A percentile compares a stretch with the other conserved stretches of the same genome.
phyloP scores from a whole-genome alignment of 169 alveolate species.

The Theileria parva region DNA sequence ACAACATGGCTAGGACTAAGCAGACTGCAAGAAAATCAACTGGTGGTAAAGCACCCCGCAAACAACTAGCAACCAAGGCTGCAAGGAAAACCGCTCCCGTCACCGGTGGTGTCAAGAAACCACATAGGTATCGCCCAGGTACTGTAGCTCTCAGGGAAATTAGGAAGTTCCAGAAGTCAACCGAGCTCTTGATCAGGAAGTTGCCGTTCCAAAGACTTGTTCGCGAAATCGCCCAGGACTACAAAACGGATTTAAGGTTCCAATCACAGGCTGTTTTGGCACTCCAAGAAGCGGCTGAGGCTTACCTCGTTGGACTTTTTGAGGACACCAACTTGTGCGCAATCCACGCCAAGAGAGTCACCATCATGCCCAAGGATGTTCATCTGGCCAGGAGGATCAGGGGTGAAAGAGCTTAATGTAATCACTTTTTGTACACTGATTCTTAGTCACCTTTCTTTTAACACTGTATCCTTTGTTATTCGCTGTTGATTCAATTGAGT shows the following conservation, averaged over 20 bases:
- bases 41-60: conserved; percentile 98
- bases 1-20: conserved; percentile 96
- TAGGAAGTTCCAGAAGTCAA: conserved; percentile 93
- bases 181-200: conserved; percentile 92
- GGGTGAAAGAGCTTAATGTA: conserved; percentile 91
- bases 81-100: conserved; percentile 98
- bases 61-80: conserved; percentile 96
- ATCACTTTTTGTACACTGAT: neutral
- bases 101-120: conserved; percentile 96
- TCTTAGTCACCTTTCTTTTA: neutral
- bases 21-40: conserved; percentile 98
- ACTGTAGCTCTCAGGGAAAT: conserved; percentile 98
- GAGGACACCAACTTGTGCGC: conserved; percentile 99
- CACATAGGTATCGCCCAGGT: conserved; percentile 98
- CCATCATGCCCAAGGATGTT: conserved; percentile 99
- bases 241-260: conserved; percentile 91
- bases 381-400: conserved; percentile 98
- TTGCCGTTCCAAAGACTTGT: conserved; percentile 96
- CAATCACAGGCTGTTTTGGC: conserved; percentile 94
- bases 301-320: conserved; percentile 96
- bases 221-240: conserved; percentile 94
- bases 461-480: neutral
- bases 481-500: neutral
- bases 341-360: conserved; percentile 99
- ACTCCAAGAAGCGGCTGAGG: conserved; percentile 98